Evolutionary conservation across 129 eudicot species (phyloP).

Genomic region (Chrysanthemum makinoi): DNA sequence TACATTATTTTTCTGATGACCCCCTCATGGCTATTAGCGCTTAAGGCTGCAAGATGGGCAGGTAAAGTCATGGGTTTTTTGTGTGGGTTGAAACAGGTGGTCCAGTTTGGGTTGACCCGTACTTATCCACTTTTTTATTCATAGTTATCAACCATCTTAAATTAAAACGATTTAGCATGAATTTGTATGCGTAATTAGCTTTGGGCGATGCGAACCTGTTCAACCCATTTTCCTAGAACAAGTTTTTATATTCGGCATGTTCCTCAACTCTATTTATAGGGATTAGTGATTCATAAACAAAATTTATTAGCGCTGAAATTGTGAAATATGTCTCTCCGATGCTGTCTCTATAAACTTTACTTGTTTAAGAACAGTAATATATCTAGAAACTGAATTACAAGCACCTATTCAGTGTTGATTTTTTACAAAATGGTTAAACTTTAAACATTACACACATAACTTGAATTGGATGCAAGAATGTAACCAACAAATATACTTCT

Average conservation of each 20-base stretch:
- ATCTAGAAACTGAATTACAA: slow-evolving; percentile 27
- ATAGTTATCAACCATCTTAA: no score
- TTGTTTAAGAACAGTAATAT: slow-evolving; percentile 19
- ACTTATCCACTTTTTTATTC: no score
- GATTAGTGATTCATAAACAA: background rate
- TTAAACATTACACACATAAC: slow-evolving; percentile 23
- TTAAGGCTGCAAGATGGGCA: no score
- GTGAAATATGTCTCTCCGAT: background rate
- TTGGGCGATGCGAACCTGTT: no score
- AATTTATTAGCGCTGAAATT: background rate
- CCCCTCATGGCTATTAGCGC: no score
- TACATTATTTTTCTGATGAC: background rate
- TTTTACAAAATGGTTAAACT: slow-evolving; percentile 30
- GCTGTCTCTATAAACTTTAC: background rate
- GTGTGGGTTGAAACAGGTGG: no score
- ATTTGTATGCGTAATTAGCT: background rate
- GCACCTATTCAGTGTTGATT: slow-evolving; percentile 23
- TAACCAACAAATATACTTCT: slow-evolving; percentile 30
- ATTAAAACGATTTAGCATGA: background rate
- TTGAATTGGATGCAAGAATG: slow-evolving; percentile 15
- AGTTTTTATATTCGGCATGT: no score
- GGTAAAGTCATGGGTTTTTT: no score
- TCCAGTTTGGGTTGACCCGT: no score
- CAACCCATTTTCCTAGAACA: no score
- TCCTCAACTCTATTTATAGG: no score